These are phyloP conservation scores for Gossypium schwendimanii DNA, from an alignment of 441 rosid genomes.

Conservation along the genomic window DNA sequence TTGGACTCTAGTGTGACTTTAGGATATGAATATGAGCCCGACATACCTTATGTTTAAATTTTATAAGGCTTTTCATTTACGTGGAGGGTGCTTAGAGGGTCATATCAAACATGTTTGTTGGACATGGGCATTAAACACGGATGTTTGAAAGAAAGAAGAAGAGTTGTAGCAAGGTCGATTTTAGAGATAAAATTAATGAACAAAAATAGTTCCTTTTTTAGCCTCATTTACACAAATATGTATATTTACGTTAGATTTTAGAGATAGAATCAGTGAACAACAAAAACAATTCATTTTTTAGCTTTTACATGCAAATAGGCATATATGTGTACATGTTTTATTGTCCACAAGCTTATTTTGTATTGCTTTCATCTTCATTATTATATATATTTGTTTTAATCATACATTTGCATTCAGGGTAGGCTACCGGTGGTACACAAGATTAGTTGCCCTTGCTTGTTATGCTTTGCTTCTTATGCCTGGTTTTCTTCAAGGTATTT, in stretches of 20 bases:
- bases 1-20: no score
- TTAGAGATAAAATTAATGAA: background rate
- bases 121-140: background rate
- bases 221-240: background rate
- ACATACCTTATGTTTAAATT: background rate
- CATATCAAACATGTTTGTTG: background rate
- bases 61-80: background rate
- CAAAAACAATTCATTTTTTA: background rate
- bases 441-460: conserved; percentile 41
- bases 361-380: background rate
- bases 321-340: background rate
- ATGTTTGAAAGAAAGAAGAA: background rate
- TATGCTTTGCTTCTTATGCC: conserved; percentile 75
- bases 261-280: background rate
- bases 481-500: conserved; percentile 86
- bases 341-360: conserved; percentile 9
- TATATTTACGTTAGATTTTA: background rate
- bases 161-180: background rate
- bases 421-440: conserved; percentile 76
- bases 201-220: background rate
- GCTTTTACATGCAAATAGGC: background rate
- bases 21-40: background rate
- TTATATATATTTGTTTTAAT: conserved; percentile 18
- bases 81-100: background rate
- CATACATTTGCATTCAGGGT: conserved; percentile 57